A percentile compares a stretch with the other conserved stretches of the same genome.
Conservation (phyloP, 2,329 filamentous ascomycete species). For the Nakataea oryzae region DNA sequence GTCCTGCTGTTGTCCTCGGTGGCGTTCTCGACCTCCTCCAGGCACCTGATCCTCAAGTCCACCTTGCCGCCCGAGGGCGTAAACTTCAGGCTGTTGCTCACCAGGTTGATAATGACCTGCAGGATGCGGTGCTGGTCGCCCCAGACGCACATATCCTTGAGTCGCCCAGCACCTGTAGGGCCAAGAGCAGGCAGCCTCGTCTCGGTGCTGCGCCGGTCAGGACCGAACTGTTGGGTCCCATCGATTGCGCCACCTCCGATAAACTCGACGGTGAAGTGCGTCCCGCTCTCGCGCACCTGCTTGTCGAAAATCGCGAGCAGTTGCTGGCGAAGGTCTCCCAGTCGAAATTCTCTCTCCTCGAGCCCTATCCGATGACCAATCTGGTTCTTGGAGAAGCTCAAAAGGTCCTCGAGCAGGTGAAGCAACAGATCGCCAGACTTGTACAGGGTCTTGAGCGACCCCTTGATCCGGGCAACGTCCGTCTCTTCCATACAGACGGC, state of each 20-base stretch:
- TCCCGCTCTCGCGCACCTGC: conserved; percentile 70
- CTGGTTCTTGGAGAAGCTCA: conserved; percentile 93
- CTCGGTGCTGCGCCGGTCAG: conserved; percentile 21
- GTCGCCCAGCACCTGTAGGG: conserved; percentile 50
- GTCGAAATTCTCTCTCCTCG: conserved; percentile 74
- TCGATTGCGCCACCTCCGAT: conserved; percentile 27
- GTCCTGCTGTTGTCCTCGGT: conserved; percentile 33
- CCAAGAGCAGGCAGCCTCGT: conserved; percentile 46
- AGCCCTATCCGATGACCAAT: conserved; percentile 75
- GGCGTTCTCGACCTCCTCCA: conserved; percentile 43
- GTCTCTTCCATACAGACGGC: conserved; percentile 89
- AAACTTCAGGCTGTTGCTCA: conserved; percentile 88
- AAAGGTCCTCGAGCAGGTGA: conserved; percentile 76
- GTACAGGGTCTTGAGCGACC: conserved; percentile 79
- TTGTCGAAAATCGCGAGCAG: conserved; percentile 81
- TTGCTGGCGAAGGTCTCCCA: conserved; percentile 78
- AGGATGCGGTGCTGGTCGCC: conserved; percentile 88
- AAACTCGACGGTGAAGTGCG: conserved; percentile 64
- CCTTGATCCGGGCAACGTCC: conserved; percentile 65
- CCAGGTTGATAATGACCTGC: conserved; percentile 88
- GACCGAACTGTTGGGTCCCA: conserved; percentile 13
- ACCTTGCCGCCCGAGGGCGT: conserved; percentile 70
- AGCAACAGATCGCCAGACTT: conserved; percentile 74
- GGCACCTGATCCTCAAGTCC: conserved; percentile 63
- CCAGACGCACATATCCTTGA: conserved; percentile 82